phyloP scores from a whole-genome alignment of 2,329 filamentous ascomycete species.

The Blumeria graminis region DNA sequence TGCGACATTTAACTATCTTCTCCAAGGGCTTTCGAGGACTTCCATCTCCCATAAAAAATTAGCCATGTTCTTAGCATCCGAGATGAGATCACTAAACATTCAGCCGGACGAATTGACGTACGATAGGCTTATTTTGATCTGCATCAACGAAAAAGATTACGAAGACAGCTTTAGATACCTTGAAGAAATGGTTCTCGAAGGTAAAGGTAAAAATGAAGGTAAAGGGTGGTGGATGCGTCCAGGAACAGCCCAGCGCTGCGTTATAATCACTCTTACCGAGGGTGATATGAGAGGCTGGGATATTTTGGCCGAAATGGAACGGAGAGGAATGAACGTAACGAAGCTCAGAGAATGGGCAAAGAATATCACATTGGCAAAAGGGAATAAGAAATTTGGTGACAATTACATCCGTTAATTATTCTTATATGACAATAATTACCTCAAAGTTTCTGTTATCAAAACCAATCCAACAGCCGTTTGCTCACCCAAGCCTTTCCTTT shows the following conservation, averaged over 20 bases:
- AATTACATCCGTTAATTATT: neutral
- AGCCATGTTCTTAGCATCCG: slow-evolving; percentile 35
- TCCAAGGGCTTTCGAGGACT: slow-evolving; percentile 18
- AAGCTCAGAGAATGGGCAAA: slow-evolving; percentile 4
- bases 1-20: slow-evolving; percentile 36
- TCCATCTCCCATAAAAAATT: slow-evolving; percentile 22
- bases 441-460: no score
- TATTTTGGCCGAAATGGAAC: slow-evolving; percentile 10
- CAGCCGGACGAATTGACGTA: slow-evolving; percentile 33
- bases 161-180: slow-evolving; percentile 25
- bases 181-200: slow-evolving; percentile 23
- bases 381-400: neutral
- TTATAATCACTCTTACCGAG: slow-evolving; percentile 6
- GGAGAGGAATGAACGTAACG: slow-evolving; percentile 5
- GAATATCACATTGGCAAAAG: slow-evolving; percentile 1
- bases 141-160: slow-evolving; percentile 18
- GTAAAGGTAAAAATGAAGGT: slow-evolving; percentile 12
- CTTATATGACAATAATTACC: neutral
- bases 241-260: slow-evolving; percentile 9
- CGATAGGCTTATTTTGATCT: slow-evolving; percentile 34
- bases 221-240: slow-evolving; percentile 14
- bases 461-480: no score
- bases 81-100: slow-evolving; percentile 32
- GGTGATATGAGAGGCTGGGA: slow-evolving; percentile 9
- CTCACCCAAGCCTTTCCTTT: no score